Percentiles rank a stretch among this genome's conserved stretches.
Conservation (phyloP, 441 rosid genomes). For the Gossypium trilobum region DNA sequence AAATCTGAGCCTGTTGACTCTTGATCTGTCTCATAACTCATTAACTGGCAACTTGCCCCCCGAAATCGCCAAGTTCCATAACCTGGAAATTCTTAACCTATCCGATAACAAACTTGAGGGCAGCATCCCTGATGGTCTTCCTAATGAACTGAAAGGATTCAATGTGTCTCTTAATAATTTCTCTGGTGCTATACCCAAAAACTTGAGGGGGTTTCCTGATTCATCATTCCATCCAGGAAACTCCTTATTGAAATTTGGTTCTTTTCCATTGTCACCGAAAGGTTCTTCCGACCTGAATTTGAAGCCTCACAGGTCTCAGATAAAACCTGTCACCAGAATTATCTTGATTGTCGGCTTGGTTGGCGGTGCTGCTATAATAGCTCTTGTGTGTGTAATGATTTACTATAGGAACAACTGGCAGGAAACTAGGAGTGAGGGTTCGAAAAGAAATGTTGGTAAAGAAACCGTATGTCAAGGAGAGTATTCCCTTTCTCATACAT, state of each 20-base stretch:
- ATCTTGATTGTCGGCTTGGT: conserved; percentile 45
- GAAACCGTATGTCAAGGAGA: conserved; percentile 24
- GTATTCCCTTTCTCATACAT: conserved; percentile 34
- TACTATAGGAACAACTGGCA: conserved; percentile 22
- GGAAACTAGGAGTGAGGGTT: conserved; percentile 20
- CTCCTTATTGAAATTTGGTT: conserved; percentile 33
- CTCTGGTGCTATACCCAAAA: conserved; percentile 47
- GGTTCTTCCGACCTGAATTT: conserved; percentile 24
- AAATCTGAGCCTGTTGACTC: conserved; percentile 37
- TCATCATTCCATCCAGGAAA: conserved; percentile 68
- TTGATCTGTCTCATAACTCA: conserved; percentile 50
- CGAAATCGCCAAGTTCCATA: conserved; percentile 30
- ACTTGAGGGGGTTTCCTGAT: conserved; percentile 47
- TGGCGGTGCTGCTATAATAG: conserved; percentile 30
- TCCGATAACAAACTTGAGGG: conserved; percentile 52
- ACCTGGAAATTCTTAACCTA: conserved; percentile 39
- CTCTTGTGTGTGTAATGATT: conserved; percentile 31
- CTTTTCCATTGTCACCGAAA: conserved; percentile 26
- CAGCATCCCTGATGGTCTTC: conserved; percentile 43
- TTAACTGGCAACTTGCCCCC: conserved; percentile 36
- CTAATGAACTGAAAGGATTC: conserved; percentile 37
- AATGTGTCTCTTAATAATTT: conserved; percentile 50
- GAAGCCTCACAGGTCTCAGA: conserved; percentile 23
- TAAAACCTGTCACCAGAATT: conserved; percentile 35
- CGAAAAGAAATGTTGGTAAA: conserved; percentile 24